Percentiles rank a stretch among this genome's conserved stretches.
Evolutionary conservation across 768 basidiomycete species (phyloP).

Genomic region (Macrolepiota fuliginosa): DNA sequence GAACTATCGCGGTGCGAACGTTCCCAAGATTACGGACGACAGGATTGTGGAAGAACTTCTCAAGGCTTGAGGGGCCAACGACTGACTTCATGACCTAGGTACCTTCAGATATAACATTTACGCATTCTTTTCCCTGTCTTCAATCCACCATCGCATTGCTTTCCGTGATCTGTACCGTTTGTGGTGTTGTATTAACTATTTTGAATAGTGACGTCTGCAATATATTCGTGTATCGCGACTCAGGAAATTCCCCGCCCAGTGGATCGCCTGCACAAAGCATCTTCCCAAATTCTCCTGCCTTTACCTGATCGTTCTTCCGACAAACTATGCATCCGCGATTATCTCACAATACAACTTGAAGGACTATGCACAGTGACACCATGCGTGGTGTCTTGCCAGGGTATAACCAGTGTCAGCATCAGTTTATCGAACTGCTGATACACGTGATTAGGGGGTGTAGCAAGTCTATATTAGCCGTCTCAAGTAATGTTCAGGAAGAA

Average conservation of each 20-base stretch:
- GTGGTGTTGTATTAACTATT: conserved; percentile 2
- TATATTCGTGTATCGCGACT: not conserved
- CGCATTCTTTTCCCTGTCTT: not conserved
- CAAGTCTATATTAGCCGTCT: no score
- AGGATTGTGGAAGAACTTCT: conserved; percentile 84
- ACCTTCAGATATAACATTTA: not conserved
- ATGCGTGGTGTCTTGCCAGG: not conserved
- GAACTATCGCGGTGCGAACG: conserved; percentile 85
- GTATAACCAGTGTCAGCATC: not conserved
- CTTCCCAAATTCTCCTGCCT: not conserved
- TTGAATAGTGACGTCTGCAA: conserved; percentile 1
- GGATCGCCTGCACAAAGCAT: not conserved
- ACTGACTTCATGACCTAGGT: not conserved
- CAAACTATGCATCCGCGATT: not conserved
- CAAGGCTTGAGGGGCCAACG: conserved; percentile 36
- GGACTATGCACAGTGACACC: not conserved
- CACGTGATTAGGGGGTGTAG: no score
- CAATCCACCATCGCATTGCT: not conserved
- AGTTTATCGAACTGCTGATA: not conserved
- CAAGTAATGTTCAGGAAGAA: no score
- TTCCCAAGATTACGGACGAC: conserved; percentile 78
- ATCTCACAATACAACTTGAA: not conserved
- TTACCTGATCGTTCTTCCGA: not conserved
- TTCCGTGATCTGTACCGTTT: not conserved
- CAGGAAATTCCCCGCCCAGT: not conserved